These are phyloP conservation scores for Triticum turgidum DNA, from an alignment of 176 grass and related monocot species.

Conservation along the genomic window DNA sequence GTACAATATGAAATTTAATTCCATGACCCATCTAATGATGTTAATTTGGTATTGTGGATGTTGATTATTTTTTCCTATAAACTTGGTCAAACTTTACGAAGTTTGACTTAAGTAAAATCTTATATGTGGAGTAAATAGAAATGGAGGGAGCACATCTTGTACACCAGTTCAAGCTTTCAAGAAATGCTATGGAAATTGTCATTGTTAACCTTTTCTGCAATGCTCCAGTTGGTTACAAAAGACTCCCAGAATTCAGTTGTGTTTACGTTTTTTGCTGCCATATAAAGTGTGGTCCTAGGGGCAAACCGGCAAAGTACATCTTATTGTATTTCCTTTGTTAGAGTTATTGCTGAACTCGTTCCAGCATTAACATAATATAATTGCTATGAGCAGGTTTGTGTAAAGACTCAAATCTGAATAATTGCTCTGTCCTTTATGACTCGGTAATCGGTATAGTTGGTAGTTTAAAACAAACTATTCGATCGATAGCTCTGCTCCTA, in stretches of 20 bases:
- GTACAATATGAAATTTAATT: too few relatives aligned
- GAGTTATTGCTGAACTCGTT: slow-evolving; percentile 12
- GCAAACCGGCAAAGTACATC: background rate
- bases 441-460: background rate
- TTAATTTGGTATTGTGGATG: too few relatives aligned
- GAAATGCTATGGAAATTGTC: slow-evolving; percentile 2
- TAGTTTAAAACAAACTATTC: background rate
- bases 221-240: background rate
- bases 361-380: background rate
- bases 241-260: background rate
- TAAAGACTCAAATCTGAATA: background rate
- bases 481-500: background rate
- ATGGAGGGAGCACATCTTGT: background rate
- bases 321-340: slow-evolving; percentile 24
- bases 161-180: background rate
- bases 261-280: background rate
- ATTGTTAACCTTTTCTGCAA: background rate
- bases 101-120: too few relatives aligned
- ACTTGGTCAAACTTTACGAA: too few relatives aligned
- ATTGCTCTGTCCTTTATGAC: background rate
- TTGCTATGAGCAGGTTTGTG: background rate
- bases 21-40: too few relatives aligned
- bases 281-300: background rate
- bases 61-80: too few relatives aligned
- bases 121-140: too few relatives aligned